Base-by-base conservation (phyloP, 495 filamentous ascomycete genomes). In the Pseudevernia furfuracea region DNA sequence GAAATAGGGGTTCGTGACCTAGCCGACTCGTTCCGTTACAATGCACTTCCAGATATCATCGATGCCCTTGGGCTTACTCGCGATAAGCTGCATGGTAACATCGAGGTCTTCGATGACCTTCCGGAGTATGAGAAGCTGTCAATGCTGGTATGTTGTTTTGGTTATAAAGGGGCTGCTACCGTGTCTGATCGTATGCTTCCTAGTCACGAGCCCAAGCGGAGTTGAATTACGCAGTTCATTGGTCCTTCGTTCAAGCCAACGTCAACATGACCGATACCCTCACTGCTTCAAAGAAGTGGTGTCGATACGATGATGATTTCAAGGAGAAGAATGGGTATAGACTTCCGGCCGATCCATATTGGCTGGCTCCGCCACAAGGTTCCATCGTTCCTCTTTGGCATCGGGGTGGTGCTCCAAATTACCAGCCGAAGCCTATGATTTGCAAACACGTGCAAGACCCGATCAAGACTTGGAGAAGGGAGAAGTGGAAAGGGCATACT, bases 351-450 rank as follows among this genome's bases (percentile, higher is more conserved):
- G 71, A 73, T 66, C 70, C 71, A 28, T 72, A 71, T 32, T 73
- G 71, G 71, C 56, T 73, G 4, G 66, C 71, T 21, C 71, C 71
- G 30, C 70, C 70, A 4, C 70, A 72, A 60, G 71, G 71, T 11
- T 72, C 71, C 25, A 71, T 73, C n/a, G 55, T 73, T n/a, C 71
- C 71, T 19, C 30, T 73, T 9, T 73, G 71, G 71, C 71, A 73
- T 59, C 61, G 68, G 49, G 71, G 70, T 9, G 71, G 71, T 12
- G 59, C 68, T 23, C 71, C 71, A 7, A 68, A 72, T 34, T 73
- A 73, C 39, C 62, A 73, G 53, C 71, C 71, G 28, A 73, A 72
- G 62, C 71, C 70, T 7, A 64, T 73, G 68, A 73, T 73, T 37
- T 60, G 63, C 36, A 65, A 59, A 34, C 70, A 72, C 55, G 61